Conservation (phyloP, 108 stramenopile genomes). For the Nitzschia inconspicua region DNA sequence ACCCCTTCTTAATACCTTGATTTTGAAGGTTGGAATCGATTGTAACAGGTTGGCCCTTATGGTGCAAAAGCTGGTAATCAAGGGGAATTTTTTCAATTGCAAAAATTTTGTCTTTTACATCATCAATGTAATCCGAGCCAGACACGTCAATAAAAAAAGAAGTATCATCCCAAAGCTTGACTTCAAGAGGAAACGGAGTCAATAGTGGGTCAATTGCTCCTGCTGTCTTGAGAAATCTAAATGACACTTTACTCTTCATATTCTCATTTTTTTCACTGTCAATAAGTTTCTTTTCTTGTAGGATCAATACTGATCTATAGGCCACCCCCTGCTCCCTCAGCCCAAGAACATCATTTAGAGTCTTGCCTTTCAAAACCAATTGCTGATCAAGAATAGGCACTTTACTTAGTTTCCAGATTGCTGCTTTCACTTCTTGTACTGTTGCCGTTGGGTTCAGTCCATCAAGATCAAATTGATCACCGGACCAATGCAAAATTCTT, state of each 20-base stretch:
- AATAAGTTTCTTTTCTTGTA: conserved; percentile 9
- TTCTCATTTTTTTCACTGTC: neutral
- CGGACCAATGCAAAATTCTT: conserved; percentile 6
- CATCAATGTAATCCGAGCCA: conserved; percentile 10
- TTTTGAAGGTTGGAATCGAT: conserved; percentile 5
- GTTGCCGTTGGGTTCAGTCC: neutral
- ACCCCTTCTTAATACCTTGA: conserved; percentile 3
- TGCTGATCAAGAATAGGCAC: conserved; percentile 10
- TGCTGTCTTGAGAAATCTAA: no score
- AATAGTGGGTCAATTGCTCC: no score
- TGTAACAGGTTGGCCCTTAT: conserved; percentile 5
- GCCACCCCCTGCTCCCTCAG: conserved; percentile 14
- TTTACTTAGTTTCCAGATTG: neutral
- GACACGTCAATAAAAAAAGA: no score
- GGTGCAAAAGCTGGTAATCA: conserved; percentile 6
- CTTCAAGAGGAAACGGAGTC: no score
- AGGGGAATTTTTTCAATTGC: neutral
- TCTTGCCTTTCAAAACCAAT: conserved; percentile 4
- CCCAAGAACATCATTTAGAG: conserved; percentile 4
- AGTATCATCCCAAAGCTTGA: no score
- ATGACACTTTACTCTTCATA: neutral
- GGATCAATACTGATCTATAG: conserved; percentile 7
- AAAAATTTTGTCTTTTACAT: conserved; percentile 9
- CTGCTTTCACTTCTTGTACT: conserved; percentile 3
- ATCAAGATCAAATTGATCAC: conserved; percentile 7